phyloP scores from a whole-genome alignment of 176 grass and related monocot genomes.

The Oryza meyeriana region DNA sequence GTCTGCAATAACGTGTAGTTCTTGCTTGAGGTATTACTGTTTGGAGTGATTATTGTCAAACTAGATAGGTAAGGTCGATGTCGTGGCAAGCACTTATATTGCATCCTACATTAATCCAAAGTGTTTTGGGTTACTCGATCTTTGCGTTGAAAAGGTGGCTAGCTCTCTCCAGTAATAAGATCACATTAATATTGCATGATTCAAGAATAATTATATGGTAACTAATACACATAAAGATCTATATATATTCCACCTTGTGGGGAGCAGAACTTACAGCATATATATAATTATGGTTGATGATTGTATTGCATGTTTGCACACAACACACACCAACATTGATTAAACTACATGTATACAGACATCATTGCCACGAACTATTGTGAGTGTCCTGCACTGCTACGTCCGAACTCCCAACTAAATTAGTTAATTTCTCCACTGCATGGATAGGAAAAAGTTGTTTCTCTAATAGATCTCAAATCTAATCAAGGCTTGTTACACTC shows the following conservation, averaged over 20 bases:
- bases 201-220: constrained; percentile 2
- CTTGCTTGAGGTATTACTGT: not conserved
- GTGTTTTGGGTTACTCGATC: not conserved
- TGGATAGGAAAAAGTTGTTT: not conserved
- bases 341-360: constrained; percentile 7
- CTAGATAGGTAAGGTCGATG: not conserved
- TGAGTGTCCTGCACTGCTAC: not conserved
- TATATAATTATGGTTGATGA: constrained; percentile 6
- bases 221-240: not conserved
- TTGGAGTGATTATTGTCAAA: constrained; percentile 16
- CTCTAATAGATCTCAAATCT: not conserved
- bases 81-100: constrained; percentile 42
- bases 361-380: constrained; percentile 2
- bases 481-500: not conserved
- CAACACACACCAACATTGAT: constrained; percentile 35
- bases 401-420: not conserved
- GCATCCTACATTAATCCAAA: not conserved
- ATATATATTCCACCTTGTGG: constrained; percentile 36
- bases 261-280: constrained; percentile 30
- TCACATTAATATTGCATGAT: constrained; percentile 3
- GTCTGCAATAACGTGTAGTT: not conserved
- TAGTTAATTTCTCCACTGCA: constrained; percentile 18
- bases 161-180: constrained; percentile 7
- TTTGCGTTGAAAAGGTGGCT: not conserved
- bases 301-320: constrained; percentile 41